Evolutionary conservation across 2,329 filamentous ascomycete species (phyloP).

Genomic region (Dothistroma septosporum): DNA sequence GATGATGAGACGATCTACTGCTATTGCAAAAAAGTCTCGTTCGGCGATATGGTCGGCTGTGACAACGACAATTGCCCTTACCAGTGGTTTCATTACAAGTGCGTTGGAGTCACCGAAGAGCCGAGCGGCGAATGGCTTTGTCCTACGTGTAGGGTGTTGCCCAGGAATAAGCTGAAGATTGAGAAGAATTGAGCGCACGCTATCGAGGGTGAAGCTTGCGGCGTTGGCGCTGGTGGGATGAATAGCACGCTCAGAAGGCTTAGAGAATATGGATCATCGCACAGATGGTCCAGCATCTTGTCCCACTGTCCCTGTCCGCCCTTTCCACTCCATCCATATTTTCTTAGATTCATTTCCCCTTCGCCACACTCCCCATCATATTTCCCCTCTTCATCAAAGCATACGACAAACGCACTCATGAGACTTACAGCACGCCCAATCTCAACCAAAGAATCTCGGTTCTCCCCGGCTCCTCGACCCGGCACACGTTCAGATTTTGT

Average conservation of each 20-base stretch:
- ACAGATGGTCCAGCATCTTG: neutral
- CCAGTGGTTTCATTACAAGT: constrained; percentile 84
- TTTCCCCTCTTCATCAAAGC: too few relatives aligned
- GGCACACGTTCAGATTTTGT: neutral
- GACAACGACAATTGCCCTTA: constrained; percentile 77
- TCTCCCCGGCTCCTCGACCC: too few relatives aligned
- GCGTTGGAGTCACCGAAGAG: constrained; percentile 49
- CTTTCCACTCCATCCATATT: neutral
- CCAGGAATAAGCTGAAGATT: constrained; percentile 28
- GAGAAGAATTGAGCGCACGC: constrained; percentile 10
- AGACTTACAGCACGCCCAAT: too few relatives aligned
- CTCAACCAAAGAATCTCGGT: too few relatives aligned
- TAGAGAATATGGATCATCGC: neutral
- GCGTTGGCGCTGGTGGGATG: neutral
- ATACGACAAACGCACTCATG: too few relatives aligned
- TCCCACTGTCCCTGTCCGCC: neutral
- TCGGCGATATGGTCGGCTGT: constrained; percentile 84
- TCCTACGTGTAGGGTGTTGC: constrained; percentile 36
- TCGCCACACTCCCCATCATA: too few relatives aligned
- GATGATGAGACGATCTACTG: constrained; percentile 64
- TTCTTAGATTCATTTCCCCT: too few relatives aligned
- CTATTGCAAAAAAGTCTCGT: constrained; percentile 76
- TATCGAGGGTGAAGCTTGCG: neutral
- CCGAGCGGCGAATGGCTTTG: constrained; percentile 51
- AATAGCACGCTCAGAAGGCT: neutral